Evolutionary conservation across 2,329 filamentous ascomycete genomes (phyloP), one percentile per base, ranked within the genome.

Genomic region (Hyphodiscus sp.): DNA sequence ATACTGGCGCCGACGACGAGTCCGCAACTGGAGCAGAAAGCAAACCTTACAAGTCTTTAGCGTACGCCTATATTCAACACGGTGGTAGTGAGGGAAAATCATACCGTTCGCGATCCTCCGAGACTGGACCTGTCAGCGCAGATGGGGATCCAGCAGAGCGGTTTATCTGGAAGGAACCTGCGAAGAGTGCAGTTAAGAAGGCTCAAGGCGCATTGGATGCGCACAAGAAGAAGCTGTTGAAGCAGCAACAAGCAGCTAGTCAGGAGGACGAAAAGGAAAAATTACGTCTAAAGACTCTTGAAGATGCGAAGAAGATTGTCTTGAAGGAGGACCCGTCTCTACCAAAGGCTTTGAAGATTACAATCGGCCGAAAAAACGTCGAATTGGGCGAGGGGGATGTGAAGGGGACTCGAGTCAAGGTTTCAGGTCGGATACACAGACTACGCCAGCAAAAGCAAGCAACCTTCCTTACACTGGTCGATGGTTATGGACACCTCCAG

Each of bases 131-230:
- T 20, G 71, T 79, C n/a, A 78, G 74, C 52, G 77, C 79, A 61
- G 79, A 79, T 67, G 83, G 83, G 58, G 87, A 89, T 64, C 77
- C 79, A 59, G 76, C 78, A 51, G 78, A 78, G 51, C 79, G 82
- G 60, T 71, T 85, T 59, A 79, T 83, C 63, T 96, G 86, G 87
- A 92, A 91, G 74, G 84, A 86, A 52, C 86, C 83, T 19, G 85
- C 87, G 56, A 95, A 94, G 76, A 87, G 86, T 56, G 89, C 89
- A 20, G 71, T 90, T 68, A 96, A 95, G 77, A 95, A 95, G 74
- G 87, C 86, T 3, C 82, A 82, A 74, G 85, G 83, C 69, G 83
- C 83, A 59, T 83, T 83, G 60, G 87, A 90, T 61, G 77, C 79
- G 59, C 83, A 89, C 71, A 87, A 89, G 80, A 91, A 90, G 79